Evolutionary conservation across 495 filamentous ascomycete genomes (phyloP), one percentile per base, ranked within the genome.

Genomic region (Niebla homalea): DNA sequence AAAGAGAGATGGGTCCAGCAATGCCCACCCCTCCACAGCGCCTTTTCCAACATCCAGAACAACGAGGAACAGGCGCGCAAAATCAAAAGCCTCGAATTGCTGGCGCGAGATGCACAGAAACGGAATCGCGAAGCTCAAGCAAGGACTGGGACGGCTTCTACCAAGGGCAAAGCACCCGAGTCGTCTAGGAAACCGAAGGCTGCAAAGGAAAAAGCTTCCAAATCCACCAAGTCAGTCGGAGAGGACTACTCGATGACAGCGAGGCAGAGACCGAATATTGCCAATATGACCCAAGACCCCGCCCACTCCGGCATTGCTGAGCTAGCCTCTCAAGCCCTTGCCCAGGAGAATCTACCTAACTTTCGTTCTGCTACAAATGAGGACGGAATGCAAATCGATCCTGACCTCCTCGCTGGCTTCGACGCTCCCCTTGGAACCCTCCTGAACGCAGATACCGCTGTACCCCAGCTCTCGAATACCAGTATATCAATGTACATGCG

Each of bases 51-150:
- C 20, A 23, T 32, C 12, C 62, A 71, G 5, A 62, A 70, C 19
- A 79, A 83, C 54, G 70, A 78, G 6, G 64, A 73, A 7, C 68
- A 81, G 47, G 45, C 60, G n/a, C 63, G 60, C 42, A 85, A 79
- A 57, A 52, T 76, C 25, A 84, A 76, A 62, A 83, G 84, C 10
- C 60, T 89, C 36, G 80, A 88, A 45, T 67, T 80, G 1, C 68
- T 90, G 2, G 81, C 78, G 45, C 70, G 81, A 36, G 85, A 89
- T 67, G 82, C 83, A 5, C 76, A 81, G 73, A 85, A 89, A 63
- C 72, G 86, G 22, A 73, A 83, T 25, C 76, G 80, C 11, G 79
- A 84, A 54, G 81, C 87, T 54, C 75, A 75, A 49, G 74, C 72
- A 0, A 79, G 76, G 56, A 65, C 73, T 78, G 1, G 62, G 67